Evolutionary conservation across 179 eudicot genomes (phyloP).

Genomic region (Silene vulgaris): DNA sequence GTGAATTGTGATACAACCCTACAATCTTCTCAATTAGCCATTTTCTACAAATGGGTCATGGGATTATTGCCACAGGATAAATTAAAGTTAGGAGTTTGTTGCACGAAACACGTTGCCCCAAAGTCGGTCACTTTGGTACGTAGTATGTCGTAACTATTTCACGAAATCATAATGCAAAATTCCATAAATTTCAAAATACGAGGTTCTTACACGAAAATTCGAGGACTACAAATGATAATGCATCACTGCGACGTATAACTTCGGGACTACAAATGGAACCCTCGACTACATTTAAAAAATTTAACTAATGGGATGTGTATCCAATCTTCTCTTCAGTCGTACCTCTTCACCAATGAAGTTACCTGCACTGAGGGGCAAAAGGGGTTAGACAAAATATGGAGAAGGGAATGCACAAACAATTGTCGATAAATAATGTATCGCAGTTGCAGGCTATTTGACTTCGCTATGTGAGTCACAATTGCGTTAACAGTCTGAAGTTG

Average conservation of each 20-base stretch:
- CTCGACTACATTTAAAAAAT: slow-evolving; percentile 16
- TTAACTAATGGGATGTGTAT: not conserved
- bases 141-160: too few relatives aligned
- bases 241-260: not conserved
- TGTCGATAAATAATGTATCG: not conserved
- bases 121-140: too few relatives aligned
- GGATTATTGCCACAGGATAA: too few relatives aligned
- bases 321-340: slow-evolving; percentile 15
- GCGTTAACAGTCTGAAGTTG: not conserved
- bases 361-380: slow-evolving; percentile 20
- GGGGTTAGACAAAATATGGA: not conserved
- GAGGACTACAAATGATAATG: too few relatives aligned
- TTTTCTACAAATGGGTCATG: too few relatives aligned
- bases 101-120: too few relatives aligned
- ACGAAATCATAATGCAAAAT: too few relatives aligned
- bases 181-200: not conserved
- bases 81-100: too few relatives aligned
- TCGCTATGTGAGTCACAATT: not conserved
- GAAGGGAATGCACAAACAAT: not conserved
- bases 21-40: too few relatives aligned
- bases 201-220: not conserved
- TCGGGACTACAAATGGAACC: not conserved
- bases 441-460: not conserved
- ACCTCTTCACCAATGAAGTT: not conserved
- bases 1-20: too few relatives aligned